phyloP scores from a whole-genome alignment of 768 basidiomycete genomes.

The Pleurotus pulmonarius region DNA sequence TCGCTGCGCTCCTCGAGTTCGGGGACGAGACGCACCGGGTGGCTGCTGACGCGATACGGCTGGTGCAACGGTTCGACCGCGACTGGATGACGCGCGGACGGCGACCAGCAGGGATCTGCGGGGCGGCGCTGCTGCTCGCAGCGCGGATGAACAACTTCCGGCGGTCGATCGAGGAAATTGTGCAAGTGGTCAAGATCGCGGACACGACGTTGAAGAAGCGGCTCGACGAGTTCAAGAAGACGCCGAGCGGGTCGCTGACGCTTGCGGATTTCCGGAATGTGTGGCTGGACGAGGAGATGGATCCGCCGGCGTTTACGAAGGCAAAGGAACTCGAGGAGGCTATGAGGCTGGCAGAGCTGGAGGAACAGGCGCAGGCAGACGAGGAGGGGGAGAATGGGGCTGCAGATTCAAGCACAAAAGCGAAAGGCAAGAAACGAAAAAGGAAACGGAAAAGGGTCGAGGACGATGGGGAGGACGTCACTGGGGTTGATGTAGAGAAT shows the following conservation, averaged over 20 bases:
- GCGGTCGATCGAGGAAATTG: slow-evolving; percentile 89
- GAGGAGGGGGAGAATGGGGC: slow-evolving; percentile 21
- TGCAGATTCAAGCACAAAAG: slow-evolving; percentile 19
- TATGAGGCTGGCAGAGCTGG: slow-evolving; percentile 38
- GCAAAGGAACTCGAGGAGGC: slow-evolving; percentile 69
- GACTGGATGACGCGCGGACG: slow-evolving; percentile 98
- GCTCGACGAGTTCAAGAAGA: slow-evolving; percentile 91
- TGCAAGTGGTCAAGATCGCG: slow-evolving; percentile 99
- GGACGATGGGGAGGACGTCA: slow-evolving; percentile 31
- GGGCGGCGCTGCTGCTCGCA: slow-evolving; percentile 90
- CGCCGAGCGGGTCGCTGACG: slow-evolving; percentile 80
- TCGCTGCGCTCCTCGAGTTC: slow-evolving; percentile 92
- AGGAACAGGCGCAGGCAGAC: slow-evolving; percentile 22
- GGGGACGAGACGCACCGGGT: slow-evolving; percentile 92
- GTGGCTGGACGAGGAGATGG: slow-evolving; percentile 89
- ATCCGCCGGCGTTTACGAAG: slow-evolving; percentile 85
- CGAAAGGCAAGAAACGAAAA: slow-evolving; percentile 23
- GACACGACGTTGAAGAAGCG: slow-evolving; percentile 92
- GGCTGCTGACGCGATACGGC: slow-evolving; percentile 88
- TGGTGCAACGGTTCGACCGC: slow-evolving; percentile 88
- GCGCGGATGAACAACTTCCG: slow-evolving; percentile 99
- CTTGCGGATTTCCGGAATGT: slow-evolving; percentile 87
- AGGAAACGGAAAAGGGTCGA: slow-evolving; percentile 36
- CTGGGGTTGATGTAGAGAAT: slow-evolving; percentile 23
- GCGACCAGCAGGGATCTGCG: slow-evolving; percentile 95